Evolutionary conservation across 352 stramenopile species (phyloP).

Genomic region (Halophytophthora polymorphica): DNA sequence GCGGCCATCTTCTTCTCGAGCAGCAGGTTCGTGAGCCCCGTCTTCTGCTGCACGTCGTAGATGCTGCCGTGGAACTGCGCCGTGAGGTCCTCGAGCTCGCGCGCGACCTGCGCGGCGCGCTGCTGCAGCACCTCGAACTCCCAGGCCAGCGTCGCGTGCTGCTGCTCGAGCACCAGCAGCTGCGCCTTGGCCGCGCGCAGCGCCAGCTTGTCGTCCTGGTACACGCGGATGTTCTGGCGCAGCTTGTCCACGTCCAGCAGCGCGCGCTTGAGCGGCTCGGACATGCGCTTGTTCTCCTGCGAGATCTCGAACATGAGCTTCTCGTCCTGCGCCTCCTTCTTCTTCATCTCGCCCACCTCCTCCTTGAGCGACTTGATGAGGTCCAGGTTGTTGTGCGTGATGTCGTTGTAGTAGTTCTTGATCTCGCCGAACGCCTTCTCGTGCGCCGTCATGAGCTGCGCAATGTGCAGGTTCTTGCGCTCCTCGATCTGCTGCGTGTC

Average conservation of each 20-base stretch:
- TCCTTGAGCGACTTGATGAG: slow-evolving; percentile 96
- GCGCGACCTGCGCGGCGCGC: slow-evolving; percentile 76
- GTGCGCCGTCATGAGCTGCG: slow-evolving; percentile 90
- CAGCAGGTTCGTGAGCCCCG: slow-evolving; percentile 91
- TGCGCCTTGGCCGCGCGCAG: slow-evolving; percentile 62
- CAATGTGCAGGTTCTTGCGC: slow-evolving; percentile 91
- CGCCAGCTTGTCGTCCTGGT: slow-evolving; percentile 70
- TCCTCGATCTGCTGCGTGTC: slow-evolving; percentile 91
- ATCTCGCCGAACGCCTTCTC: slow-evolving; percentile 95
- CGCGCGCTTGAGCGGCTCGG: slow-evolving; percentile 90
- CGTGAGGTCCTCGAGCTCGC: slow-evolving; percentile 90
- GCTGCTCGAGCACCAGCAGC: slow-evolving; percentile 85
- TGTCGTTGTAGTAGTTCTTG: slow-evolving; percentile 98
- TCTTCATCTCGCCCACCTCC: slow-evolving; percentile 93
- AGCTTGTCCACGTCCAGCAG: slow-evolving; percentile 73
- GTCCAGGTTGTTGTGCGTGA: slow-evolving; percentile 97
- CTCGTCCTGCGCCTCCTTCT: slow-evolving; percentile 93
- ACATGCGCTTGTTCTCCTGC: slow-evolving; percentile 95
- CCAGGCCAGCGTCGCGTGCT: slow-evolving; percentile 89
- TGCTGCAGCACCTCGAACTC: slow-evolving; percentile 93
- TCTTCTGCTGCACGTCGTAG: slow-evolving; percentile 93
- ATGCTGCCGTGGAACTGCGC: slow-evolving; percentile 86
- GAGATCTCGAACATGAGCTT: slow-evolving; percentile 94
- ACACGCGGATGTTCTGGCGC: slow-evolving; percentile 61
- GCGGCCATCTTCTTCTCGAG: slow-evolving; percentile 93